Base-by-base conservation (phyloP, 352 stramenopile genomes). In the Phytophthora podocarpi region DNA sequence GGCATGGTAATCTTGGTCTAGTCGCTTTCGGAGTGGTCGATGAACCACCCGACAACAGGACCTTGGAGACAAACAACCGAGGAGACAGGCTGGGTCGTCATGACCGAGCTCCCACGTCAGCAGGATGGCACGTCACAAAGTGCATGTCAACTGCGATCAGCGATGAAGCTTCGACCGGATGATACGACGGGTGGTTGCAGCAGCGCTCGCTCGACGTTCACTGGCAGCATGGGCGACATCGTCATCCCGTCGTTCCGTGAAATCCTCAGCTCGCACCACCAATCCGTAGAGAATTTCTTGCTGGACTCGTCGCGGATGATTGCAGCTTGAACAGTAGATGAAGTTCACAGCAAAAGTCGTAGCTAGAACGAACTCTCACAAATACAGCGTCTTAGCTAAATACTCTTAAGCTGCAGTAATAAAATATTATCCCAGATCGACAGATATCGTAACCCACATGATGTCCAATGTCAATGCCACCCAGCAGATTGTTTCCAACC, bases 241-340 rank as follows among this genome's bases (percentile, higher is more conserved):
- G 60, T 70, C 16, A 59, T 70, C 34, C 60, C 60, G 20, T 70
- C 60, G 13, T 70, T 70, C 39, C 53, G 60, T 16, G 60, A 70
- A 24, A 64, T 70, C 5, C 6, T 64, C 30, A 64, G 39, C 12
- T 64, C 54, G 11, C 60, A 64, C 26, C 39, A 59, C 16, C 60
- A 70, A 37, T 70, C 39, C n/a, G 41, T 64, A 7, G 60, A 70
- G 46, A 70, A 70, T 16, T 54, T 59, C 20, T 26, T 65, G 45
- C 23, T 70, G n/a, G 60, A 70, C 34, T 54, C 54, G 43, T 61
- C 59, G 7, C 34, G 36, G 1, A 40, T 31, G 23, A 45, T 53
- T 45, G 37, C 8, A 52, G 13, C 6, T 13, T 50, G 24, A 23
- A 26, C 8, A 42, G 20, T 36, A 36, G 31, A 5, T 36, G 31